A percentile compares a stretch with the other conserved stretches of the same genome.
Evolutionary conservation across 2,329 filamentous ascomycete genomes (phyloP).

Genomic region (Aurifilum marmelostoma): DNA sequence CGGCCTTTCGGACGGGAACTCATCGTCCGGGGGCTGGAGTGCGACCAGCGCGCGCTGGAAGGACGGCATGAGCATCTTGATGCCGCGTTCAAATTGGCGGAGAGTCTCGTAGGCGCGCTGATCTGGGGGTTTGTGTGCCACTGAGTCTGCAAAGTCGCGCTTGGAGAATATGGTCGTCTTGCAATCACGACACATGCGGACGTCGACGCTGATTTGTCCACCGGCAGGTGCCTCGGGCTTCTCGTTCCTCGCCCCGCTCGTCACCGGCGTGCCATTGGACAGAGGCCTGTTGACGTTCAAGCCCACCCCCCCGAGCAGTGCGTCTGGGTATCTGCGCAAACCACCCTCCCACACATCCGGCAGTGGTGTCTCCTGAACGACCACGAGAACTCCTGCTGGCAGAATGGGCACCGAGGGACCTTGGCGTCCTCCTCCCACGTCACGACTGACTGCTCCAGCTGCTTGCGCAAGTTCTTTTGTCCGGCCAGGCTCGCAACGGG

Average conservation of each 20-base stretch:
- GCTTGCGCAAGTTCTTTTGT: slow-evolving; percentile 76
- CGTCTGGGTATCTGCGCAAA: slow-evolving; percentile 86
- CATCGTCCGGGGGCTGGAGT: slow-evolving; percentile 61
- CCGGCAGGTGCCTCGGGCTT: slow-evolving; percentile 40
- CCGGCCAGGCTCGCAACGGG: slow-evolving; percentile 65
- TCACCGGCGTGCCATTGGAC: slow-evolving; percentile 14
- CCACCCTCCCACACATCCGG: slow-evolving; percentile 87
- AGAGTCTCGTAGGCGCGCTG: slow-evolving; percentile 83
- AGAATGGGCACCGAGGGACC: slow-evolving; percentile 86
- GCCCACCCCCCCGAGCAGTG: slow-evolving; percentile 79
- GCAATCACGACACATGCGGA: slow-evolving; percentile 93
- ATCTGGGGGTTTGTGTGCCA: slow-evolving; percentile 70
- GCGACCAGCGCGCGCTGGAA: slow-evolving; percentile 78
- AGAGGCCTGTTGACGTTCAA: slow-evolving; percentile 63
- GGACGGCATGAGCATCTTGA: slow-evolving; percentile 76
- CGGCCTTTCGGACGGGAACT: slow-evolving; percentile 41
- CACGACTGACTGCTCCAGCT: slow-evolving; percentile 88
- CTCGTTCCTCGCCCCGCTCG: slow-evolving; percentile 42
- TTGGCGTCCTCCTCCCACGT: slow-evolving; percentile 91
- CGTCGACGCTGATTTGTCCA: slow-evolving; percentile 70
- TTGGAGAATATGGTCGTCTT: slow-evolving; percentile 64
- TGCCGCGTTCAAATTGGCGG: slow-evolving; percentile 84
- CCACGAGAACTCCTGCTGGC: slow-evolving; percentile 94
- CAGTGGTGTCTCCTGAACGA: slow-evolving; percentile 94
- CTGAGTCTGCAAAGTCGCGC: slow-evolving; percentile 75